Base-by-base conservation (phyloP, 495 filamentous ascomycete genomes). In the Aspergillus haitiensis region DNA sequence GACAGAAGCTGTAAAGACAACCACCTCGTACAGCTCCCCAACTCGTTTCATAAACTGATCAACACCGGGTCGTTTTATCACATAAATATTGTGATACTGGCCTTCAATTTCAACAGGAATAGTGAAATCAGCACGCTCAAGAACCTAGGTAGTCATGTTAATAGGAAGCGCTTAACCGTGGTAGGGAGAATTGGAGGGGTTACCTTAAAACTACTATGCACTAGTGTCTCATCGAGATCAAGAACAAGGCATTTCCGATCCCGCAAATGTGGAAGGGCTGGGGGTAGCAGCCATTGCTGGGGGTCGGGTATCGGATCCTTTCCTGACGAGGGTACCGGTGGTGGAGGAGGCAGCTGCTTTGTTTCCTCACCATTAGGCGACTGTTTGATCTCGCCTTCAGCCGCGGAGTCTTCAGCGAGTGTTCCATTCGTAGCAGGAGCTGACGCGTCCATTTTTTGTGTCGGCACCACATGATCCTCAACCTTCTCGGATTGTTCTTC, bases 171-270 rank as follows among this genome's bases (percentile, higher is more conserved):
- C 61, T 51, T 60, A 46, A 50, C 12, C 48, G 46, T 7, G 15
- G 4, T 8, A 11, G 7, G 34, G 21, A 27, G n/a, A 46, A 42
- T 18, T 37, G 42, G 58, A 36, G 33, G 71, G 67, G 75, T 27
- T 27, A 97, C 94, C 86, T 99, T 99, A 75, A 99, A 99, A 67
- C 94, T 98, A 72, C 94, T 98, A 74, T 99, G 94, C 18, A 99
- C 94, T 37, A 99, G 76, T n/a, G 95, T 99, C 72, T 99, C 94
- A 64, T 99, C 94, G 47, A 99, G 76, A 77, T 99, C 94, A 27
- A 99, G 80, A 13, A 99, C 93, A 45, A 99, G 78, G 67, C 95
- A 98, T 72, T 99, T 99, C 67, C 88, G 87, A 21, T 91, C 89
- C 60, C 87, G 85, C 64, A 94, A 84, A 61, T 87, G 86, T 12